Percentiles rank a stretch among this genome's conserved stretches.
These are phyloP conservation scores for Penicillium sp. DNA, from an alignment of 2,329 filamentous ascomycete genomes.

Conservation along the genomic window DNA sequence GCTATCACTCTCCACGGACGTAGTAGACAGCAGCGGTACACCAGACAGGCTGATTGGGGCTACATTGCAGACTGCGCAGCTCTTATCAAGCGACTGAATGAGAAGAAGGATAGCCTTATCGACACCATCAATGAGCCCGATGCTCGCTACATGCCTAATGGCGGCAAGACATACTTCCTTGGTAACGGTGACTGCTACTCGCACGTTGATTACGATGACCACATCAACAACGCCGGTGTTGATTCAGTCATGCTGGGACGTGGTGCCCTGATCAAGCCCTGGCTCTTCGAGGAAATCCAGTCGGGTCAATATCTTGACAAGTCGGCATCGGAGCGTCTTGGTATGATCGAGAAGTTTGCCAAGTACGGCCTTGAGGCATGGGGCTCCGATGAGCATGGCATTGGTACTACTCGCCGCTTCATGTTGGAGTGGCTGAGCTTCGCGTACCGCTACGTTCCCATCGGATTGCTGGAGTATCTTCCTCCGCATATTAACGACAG, in stretches of 20 bases:
- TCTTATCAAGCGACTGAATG: conserved; percentile 76
- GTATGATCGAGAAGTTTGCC: conserved; percentile 83
- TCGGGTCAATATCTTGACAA: conserved; percentile 94
- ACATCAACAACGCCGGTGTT: conserved; percentile 73
- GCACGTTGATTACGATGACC: conserved; percentile 78
- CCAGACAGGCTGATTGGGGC: conserved; percentile 84
- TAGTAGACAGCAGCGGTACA: conserved; percentile 92
- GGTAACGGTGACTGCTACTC: conserved; percentile 97
- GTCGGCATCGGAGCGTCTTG: conserved; percentile 78
- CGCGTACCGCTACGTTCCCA: conserved; percentile 82
- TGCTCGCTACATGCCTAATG: conserved; percentile 66
- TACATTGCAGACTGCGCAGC: conserved; percentile 90
- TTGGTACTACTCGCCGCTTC: conserved; percentile 88
- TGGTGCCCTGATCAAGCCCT: conserved; percentile 93
- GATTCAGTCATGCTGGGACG: conserved; percentile 98
- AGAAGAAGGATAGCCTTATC: conserved; percentile 61
- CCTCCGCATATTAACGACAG: conserved; percentile 87
- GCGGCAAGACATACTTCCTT: conserved; percentile 79
- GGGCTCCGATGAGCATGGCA: conserved; percentile 91
- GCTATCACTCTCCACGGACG: conserved; percentile 95
- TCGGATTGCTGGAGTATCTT: conserved; percentile 83
- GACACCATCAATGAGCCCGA: conserved; percentile 82
- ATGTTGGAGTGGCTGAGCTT: conserved; percentile 96
- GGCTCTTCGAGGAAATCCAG: conserved; percentile 96
- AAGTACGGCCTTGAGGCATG: conserved; percentile 89